phyloP scores from a whole-genome alignment of 2,329 filamentous ascomycete species.

The Graphilbum fragrans region DNA sequence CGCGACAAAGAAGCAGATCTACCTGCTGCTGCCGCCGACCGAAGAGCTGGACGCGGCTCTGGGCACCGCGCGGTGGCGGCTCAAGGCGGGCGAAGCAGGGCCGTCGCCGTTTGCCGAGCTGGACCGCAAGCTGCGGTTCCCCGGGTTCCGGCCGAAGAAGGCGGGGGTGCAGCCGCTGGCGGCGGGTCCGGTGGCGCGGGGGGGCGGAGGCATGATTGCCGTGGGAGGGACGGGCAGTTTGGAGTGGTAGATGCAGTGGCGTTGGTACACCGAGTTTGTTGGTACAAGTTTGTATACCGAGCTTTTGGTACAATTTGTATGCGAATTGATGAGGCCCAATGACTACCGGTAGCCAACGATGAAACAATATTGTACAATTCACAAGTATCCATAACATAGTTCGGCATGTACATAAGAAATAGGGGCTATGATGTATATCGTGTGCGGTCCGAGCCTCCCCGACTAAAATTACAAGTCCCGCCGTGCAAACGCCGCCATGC shows the following conservation, averaged over 20 bases:
- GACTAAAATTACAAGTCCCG: no score
- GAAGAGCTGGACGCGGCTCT: constrained; percentile 70
- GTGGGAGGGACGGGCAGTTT: constrained; percentile 22
- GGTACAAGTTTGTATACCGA: no score
- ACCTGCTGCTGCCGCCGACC: constrained; percentile 67
- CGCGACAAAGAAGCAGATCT: constrained; percentile 31
- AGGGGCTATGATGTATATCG: no score
- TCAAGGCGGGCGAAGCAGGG: constrained; percentile 55
- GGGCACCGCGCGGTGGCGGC: constrained; percentile 67
- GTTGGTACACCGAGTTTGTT: no score
- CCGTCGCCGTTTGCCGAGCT: constrained; percentile 25
- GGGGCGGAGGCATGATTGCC: constrained; percentile 25
- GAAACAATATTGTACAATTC: no score
- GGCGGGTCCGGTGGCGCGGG: constrained; percentile 18
- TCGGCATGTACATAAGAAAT: no score
- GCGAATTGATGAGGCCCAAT: no score
- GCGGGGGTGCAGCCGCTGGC: constrained; percentile 21
- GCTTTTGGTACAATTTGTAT: no score
- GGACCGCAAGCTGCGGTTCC: constrained; percentile 32
- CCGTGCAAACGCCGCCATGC: no score
- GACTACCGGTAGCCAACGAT: no score
- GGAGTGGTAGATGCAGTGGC: constrained; percentile 1
- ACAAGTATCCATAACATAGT: no score
- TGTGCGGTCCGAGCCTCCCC: no score
- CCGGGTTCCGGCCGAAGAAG: constrained; percentile 30